phyloP scores from a whole-genome alignment of 352 stramenopile genomes.

The Phytopythium helicoides region DNA sequence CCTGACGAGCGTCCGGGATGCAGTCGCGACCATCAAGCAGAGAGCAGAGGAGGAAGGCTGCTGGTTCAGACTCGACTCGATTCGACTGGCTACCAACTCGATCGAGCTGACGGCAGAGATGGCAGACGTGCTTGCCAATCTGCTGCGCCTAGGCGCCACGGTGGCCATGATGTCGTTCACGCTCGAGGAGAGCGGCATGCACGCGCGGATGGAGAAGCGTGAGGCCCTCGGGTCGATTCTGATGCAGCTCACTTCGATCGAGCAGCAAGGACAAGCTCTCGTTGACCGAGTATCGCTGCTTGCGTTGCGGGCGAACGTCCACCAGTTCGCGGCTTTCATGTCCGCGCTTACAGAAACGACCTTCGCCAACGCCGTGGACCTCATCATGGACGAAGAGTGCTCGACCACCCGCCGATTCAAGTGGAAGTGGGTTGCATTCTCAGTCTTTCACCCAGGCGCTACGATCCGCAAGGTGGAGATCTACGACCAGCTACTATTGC shows the following conservation, averaged over 20 bases:
- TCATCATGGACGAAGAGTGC: slow-evolving; percentile 4
- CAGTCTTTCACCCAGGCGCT: neutral
- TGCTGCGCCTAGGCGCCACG: neutral
- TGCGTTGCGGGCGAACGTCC: neutral
- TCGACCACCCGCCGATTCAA: neutral
- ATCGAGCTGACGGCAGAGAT: slow-evolving; percentile 1
- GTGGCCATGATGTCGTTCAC: neutral
- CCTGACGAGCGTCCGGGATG: neutral
- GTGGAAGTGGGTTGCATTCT: slow-evolving; percentile 2
- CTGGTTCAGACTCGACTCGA: slow-evolving; percentile 3
- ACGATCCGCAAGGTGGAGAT: neutral
- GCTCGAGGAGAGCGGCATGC: neutral
- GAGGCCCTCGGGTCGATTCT: neutral
- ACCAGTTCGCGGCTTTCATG: slow-evolving; percentile 1
- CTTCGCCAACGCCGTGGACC: neutral
- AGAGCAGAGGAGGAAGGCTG: neutral
- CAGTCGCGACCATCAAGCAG: neutral
- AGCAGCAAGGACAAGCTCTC: neutral
- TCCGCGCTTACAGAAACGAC: neutral
- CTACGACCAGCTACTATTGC: slow-evolving; percentile 4
- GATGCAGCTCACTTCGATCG: neutral
- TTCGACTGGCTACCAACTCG: slow-evolving; percentile 1
- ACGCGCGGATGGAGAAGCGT: neutral
- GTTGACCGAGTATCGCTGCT: slow-evolving; percentile 4
- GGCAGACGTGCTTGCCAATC: slow-evolving; percentile 1